Percentiles rank a stretch among this genome's conserved stretches.
These are phyloP conservation scores for Raphanus sativus DNA, from an alignment of 345 rosid species.

Conservation along the genomic window DNA sequence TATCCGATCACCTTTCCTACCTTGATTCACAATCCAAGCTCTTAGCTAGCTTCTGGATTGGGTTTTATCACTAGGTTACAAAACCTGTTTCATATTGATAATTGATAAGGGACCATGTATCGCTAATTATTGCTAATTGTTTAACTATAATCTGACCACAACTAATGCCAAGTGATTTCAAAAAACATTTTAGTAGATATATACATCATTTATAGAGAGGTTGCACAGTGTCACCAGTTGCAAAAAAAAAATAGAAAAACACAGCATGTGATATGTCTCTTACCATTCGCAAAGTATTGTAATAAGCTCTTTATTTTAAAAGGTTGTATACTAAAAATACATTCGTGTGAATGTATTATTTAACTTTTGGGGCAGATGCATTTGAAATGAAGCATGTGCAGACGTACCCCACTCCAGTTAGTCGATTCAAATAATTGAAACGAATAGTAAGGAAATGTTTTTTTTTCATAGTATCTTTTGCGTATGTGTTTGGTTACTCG, in stretches of 20 bases:
- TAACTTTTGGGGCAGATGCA: background rate
- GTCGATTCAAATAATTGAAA: background rate
- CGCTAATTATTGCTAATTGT: background rate
- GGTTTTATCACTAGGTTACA: background rate
- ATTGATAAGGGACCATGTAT: background rate
- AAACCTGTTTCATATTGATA: background rate
- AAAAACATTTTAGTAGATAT: background rate
- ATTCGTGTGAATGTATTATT: background rate
- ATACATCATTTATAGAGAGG: background rate
- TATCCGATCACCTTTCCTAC: background rate
- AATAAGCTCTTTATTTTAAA: too few relatives aligned
- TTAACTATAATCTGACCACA: background rate
- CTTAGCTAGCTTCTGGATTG: background rate
- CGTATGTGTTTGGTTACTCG: background rate
- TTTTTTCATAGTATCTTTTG: background rate
- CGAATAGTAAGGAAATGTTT: background rate
- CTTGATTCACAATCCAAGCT: background rate
- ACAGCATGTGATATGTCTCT: background rate
- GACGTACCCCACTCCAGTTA: background rate
- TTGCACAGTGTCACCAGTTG: background rate
- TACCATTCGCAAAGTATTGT: background rate
- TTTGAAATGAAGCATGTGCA: constrained; percentile 1
- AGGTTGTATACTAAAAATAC: background rate
- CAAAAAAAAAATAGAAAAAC: background rate
- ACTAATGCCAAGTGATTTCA: background rate